A percentile compares a stretch with the other conserved stretches of the same genome.
Conservation (phyloP, 169 alveolate species). For the Cryptosporidium ryanae region DNA sequence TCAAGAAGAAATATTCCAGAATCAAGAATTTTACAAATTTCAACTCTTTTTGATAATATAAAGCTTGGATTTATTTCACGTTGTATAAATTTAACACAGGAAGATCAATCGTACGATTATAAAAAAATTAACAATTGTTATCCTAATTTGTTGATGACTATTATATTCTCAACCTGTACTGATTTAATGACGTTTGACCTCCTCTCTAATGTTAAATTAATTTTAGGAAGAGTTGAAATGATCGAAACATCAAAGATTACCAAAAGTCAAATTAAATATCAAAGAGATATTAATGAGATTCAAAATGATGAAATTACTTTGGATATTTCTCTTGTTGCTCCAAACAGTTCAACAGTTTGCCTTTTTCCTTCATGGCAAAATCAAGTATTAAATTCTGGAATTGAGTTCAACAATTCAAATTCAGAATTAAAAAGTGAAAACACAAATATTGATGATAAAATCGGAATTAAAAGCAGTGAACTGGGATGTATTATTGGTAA, state of each 20-base stretch:
- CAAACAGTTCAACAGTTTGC: conserved; percentile 62
- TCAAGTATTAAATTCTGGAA: neutral
- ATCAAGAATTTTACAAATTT: conserved; percentile 8
- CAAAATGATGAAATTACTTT: neutral
- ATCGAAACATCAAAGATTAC: conserved; percentile 20
- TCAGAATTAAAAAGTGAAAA: neutral
- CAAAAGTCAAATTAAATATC: neutral
- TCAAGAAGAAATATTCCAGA: conserved; percentile 4
- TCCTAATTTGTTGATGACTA: conserved; percentile 58
- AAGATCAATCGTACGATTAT: neutral
- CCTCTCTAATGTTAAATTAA: conserved; percentile 22
- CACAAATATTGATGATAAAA: neutral
- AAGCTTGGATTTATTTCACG: conserved; percentile 6
- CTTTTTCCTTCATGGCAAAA: conserved; percentile 55
- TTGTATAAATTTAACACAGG: conserved; percentile 2
- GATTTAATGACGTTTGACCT: conserved; percentile 52
- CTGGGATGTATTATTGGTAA: conserved; percentile 36
- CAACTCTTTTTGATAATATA: conserved; percentile 20
- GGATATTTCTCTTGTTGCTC: conserved; percentile 22
- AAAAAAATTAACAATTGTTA: neutral
- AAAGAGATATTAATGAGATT: neutral
- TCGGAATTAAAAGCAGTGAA: neutral
- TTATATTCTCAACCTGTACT: conserved; percentile 31
- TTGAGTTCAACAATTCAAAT: neutral
- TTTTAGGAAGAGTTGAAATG: conserved; percentile 62